These are phyloP conservation scores for Neurospora sp. DNA, from an alignment of 495 filamentous ascomycete species.

Conservation along the genomic window DNA sequence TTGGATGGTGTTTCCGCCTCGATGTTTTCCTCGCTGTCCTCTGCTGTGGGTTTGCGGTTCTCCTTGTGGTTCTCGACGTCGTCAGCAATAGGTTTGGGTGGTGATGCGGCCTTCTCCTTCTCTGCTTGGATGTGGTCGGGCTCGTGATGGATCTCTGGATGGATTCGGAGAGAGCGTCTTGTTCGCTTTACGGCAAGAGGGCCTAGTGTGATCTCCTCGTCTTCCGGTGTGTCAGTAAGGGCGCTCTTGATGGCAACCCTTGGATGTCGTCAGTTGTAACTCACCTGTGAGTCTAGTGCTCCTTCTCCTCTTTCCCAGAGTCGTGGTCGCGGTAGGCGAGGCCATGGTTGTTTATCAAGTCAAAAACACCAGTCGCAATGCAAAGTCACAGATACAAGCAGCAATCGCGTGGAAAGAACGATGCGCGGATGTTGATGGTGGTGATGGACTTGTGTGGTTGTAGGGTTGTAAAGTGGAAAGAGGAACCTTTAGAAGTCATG, in stretches of 20 bases:
- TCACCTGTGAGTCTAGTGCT: constrained; percentile 49
- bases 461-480: constrained; percentile 5
- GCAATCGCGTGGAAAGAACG: constrained; percentile 12
- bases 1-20: neutral
- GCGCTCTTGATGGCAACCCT: constrained; percentile 11
- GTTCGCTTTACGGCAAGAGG: constrained; percentile 48
- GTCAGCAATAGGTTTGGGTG: constrained; percentile 11
- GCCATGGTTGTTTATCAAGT: constrained; percentile 34
- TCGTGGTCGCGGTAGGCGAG: constrained; percentile 33
- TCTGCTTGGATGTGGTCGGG: constrained; percentile 1
- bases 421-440: constrained; percentile 15
- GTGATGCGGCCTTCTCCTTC: constrained; percentile 44
- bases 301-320: constrained; percentile 67
- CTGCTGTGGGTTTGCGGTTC: neutral
- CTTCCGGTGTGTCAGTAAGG: constrained; percentile 21
- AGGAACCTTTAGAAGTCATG: neutral
- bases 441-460: neutral
- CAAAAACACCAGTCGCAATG: constrained; percentile 13
- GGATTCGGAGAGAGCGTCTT: constrained; percentile 35
- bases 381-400: neutral
- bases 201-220: constrained; percentile 16
- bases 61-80: neutral
- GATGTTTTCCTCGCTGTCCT: neutral
- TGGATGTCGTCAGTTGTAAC: constrained; percentile 11
- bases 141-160: neutral